phyloP scores from a whole-genome alignment of 805 yeast species.

The Saccharomycopsis fermentans region DNA sequence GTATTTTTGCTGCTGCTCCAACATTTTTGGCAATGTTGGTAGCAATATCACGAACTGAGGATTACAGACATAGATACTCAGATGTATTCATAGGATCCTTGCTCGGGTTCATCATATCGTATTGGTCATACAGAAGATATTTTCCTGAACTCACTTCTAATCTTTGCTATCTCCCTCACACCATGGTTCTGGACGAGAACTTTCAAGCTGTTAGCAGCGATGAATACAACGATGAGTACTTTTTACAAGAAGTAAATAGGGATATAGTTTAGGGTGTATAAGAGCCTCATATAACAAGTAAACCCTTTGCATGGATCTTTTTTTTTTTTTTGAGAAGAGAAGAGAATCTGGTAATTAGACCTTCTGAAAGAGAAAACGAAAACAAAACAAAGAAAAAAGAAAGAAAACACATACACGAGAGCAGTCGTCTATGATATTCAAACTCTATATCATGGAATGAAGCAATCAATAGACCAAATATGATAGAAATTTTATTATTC shows the following conservation, averaged over 20 bases:
- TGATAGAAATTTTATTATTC: no score
- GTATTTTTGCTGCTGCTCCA: conserved; percentile 43
- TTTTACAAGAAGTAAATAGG: not conserved
- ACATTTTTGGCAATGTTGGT: conserved; percentile 60
- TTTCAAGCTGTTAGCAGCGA: conserved; percentile 4
- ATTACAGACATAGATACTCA: conserved; percentile 85
- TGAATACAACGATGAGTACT: conserved; percentile 8
- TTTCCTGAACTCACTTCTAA: conserved; percentile 29
- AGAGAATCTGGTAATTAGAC: no score
- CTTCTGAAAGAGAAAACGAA: no score
- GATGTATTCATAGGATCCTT: conserved; percentile 73
- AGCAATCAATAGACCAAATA: no score
- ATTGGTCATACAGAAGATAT: conserved; percentile 30
- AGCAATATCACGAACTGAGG: conserved; percentile 82
- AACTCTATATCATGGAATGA: no score
- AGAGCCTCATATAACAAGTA: no score
- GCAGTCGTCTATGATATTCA: no score
- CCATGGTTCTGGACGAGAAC: conserved; percentile 13
- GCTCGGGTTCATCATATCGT: conserved; percentile 55
- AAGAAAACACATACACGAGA: no score
- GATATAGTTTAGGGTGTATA: not conserved
- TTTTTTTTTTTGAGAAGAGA: no score
- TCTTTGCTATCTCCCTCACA: conserved; percentile 14
- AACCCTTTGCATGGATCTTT: no score
- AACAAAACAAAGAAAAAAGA: no score